Evolutionary conservation across 805 yeast genomes (phyloP), one percentile per base, ranked within the genome.

Genomic region (Cyberlindnera meyerae): DNA sequence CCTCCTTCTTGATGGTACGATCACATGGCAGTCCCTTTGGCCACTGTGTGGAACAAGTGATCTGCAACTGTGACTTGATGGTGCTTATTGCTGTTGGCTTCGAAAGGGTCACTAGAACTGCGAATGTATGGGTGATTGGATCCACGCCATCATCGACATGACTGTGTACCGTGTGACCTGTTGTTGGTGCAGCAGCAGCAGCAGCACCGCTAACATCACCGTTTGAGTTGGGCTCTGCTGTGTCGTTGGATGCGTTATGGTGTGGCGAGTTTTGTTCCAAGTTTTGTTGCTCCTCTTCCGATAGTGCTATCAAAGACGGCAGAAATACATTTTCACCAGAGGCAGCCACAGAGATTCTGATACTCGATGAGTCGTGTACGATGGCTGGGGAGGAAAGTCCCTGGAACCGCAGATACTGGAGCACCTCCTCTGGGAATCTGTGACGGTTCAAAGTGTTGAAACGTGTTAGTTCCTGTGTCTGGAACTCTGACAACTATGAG

Each of bases 21-120:
- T 68, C 65, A 27, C 70, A 70, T 2, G 75, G 74, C 12, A 75
- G 73, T 9, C 74, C 75, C 25, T 65, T 60, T 5, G 75, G 75
- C 82, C 82, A 77, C 39, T 66, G 55, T 4, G 73, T 62, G 35
- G 65, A 61, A 6, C 70, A 65, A 5, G 57, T 42, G 2, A 77
- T 66, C 37, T 60, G 64, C 34, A 77, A 59, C 34, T 67, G 70
- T 11, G 71, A 48, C 27, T 58, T 57, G 24, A 75, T 49, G 26
- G 58, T 60, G 17, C 65, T 58, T 4, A 70, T 51, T 2, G 57
- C 37, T 2, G 66, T 60, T 25, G 66, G 70, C 34, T 64, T 68
- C 17, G 57, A 50, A 1, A 74, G 47, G 34, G 74, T 71, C 2
- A 75, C 45, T 5, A 75, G 60, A 2, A 76, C 63, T 0, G 76